Percentiles rank a stretch among this genome's conserved stretches.
Conservation (phyloP, 2,329 filamentous ascomycete species). For the Fusarium sp. region DNA sequence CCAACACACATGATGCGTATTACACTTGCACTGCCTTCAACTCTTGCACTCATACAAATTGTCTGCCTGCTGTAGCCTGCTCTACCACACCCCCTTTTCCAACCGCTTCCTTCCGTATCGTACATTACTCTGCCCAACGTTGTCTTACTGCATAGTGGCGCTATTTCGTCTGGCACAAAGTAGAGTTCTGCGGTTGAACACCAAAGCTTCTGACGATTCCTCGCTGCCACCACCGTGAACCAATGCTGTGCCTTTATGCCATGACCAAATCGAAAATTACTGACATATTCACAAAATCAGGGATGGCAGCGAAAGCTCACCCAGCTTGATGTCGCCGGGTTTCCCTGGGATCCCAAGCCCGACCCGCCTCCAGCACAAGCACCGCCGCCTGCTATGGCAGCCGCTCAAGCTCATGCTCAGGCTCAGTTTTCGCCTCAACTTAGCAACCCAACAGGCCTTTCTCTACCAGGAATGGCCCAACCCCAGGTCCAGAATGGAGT, state of each 20-base stretch:
- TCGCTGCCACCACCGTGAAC: neutral
- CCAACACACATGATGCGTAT: conserved; percentile 12
- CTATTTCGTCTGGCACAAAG: neutral
- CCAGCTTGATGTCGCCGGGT: conserved; percentile 83
- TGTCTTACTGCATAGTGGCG: neutral
- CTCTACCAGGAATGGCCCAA: conserved; percentile 50
- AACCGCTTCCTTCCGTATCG: neutral
- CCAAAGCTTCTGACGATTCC: neutral
- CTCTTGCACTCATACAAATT: neutral
- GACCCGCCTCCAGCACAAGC: conserved; percentile 63
- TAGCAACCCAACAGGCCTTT: conserved; percentile 44
- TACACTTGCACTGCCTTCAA: conserved; percentile 20
- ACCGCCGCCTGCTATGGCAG: conserved; percentile 44
- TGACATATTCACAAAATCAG: conserved; percentile 60
- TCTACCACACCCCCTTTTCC: neutral
- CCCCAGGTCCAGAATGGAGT: conserved; percentile 52
- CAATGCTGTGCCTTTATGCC: neutral
- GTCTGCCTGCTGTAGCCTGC: conserved; percentile 1
- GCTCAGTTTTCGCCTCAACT: conserved; percentile 50
- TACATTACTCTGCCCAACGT: neutral
- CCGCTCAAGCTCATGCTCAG: conserved; percentile 48
- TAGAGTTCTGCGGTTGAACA: neutral
- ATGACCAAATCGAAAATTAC: conserved; percentile 10
- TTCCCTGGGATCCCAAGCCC: conserved; percentile 94
- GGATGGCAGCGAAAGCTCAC: conserved; percentile 95